Percentiles rank a stretch among this genome's conserved stretches.
These are phyloP conservation scores for Persicaria tinctoria DNA, from an alignment of 148 eudicot species.

Conservation along the genomic window DNA sequence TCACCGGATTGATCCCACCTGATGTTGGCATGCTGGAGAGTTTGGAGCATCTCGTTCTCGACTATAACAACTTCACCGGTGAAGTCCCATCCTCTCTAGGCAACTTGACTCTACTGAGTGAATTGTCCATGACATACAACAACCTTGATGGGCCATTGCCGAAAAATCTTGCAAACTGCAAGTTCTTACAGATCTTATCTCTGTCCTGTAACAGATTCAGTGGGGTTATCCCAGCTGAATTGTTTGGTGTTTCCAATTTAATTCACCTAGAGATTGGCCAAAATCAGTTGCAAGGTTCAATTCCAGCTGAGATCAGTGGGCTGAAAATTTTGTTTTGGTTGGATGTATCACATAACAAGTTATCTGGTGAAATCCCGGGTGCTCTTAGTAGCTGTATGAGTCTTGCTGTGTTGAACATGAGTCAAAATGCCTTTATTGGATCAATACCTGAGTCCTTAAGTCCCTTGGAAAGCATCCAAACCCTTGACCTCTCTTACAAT, in stretches of 20 bases:
- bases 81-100: constrained; percentile 29
- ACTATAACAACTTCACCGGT: constrained; percentile 23
- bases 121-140: constrained; percentile 14
- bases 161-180: constrained; percentile 25
- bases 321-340: constrained; percentile 19
- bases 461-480: constrained; percentile 14
- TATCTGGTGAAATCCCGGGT: constrained; percentile 27
- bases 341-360: constrained; percentile 19
- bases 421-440: constrained; percentile 26
- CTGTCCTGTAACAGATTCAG: constrained; percentile 22
- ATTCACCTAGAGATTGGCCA: neutral
- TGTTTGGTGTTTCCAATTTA: constrained; percentile 17
- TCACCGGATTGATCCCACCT: constrained; percentile 25
- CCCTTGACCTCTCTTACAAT: constrained; percentile 34
- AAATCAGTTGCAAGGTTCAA: constrained; percentile 26
- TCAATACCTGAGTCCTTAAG: constrained; percentile 22
- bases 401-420: constrained; percentile 15
- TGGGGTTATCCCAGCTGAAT: constrained; percentile 25
- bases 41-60: neutral
- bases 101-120: constrained; percentile 22
- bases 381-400: constrained; percentile 19
- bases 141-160: constrained; percentile 30
- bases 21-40: constrained; percentile 17
- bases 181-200: constrained; percentile 12
- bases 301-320: constrained; percentile 24